These are phyloP conservation scores for Microstegium vimineum DNA, from an alignment of 176 grass and related monocot genomes.

Conservation along the genomic window DNA sequence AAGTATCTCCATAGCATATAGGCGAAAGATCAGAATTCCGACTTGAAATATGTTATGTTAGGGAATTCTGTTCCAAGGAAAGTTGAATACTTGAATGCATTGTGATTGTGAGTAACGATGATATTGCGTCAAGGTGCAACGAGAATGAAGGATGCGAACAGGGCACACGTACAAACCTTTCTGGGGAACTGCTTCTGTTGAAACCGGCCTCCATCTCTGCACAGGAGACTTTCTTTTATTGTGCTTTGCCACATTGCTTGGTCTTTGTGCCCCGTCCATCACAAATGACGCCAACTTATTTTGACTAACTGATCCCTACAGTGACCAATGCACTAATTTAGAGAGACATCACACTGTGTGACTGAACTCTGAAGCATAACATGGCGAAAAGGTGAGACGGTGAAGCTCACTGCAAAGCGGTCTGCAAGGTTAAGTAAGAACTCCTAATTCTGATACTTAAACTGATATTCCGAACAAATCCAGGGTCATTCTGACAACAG, in stretches of 20 bases:
- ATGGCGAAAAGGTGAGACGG: not conserved
- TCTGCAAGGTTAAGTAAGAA: not conserved
- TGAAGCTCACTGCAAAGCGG: not conserved
- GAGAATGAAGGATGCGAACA: not conserved
- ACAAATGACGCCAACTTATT: conserved; percentile 26
- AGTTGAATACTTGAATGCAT: not conserved
- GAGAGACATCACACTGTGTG: not conserved
- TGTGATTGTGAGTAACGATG: not conserved
- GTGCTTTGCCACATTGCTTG: not conserved
- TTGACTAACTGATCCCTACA: conserved; percentile 30
- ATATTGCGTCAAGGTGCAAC: not conserved
- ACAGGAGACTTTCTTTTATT: conserved; percentile 43
- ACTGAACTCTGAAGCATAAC: not conserved
- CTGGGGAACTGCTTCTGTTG: conserved; percentile 37
- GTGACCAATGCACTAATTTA: not conserved
- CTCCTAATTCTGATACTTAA: not conserved
- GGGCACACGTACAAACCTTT: conserved; percentile 39
- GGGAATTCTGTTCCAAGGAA: not conserved
- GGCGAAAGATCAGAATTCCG: not conserved
- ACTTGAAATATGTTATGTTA: not conserved
- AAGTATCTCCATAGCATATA: not conserved
- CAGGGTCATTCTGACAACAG: not conserved
- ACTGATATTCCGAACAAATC: not conserved
- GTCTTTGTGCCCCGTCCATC: conserved; percentile 30
- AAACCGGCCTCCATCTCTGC: conserved; percentile 57